Evolutionary conservation across 2,329 filamentous ascomycete species (phyloP).

Genomic region (Saccharata proteae): DNA sequence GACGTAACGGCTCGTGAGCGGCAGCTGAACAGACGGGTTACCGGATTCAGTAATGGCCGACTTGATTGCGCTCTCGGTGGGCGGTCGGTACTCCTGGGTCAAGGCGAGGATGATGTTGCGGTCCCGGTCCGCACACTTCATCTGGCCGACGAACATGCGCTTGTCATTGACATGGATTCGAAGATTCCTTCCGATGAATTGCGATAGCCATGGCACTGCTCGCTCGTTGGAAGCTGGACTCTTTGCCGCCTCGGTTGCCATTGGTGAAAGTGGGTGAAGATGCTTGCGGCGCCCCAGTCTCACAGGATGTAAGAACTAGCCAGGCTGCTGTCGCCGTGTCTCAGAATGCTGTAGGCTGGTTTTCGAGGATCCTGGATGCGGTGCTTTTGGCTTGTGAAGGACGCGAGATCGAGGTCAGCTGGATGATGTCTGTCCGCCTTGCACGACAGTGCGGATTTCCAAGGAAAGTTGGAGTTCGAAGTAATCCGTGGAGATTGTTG

Average conservation of each 20-base stretch:
- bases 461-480: no score
- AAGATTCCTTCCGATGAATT: slow-evolving; percentile 66
- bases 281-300: no score
- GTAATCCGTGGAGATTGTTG: no score
- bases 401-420: no score
- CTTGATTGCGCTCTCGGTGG: slow-evolving; percentile 35
- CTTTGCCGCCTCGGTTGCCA: neutral
- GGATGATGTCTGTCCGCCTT: no score
- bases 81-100: slow-evolving; percentile 81
- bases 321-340: no score
- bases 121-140: slow-evolving; percentile 94
- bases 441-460: no score
- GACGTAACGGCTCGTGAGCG: slow-evolving; percentile 76
- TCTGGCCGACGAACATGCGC: slow-evolving; percentile 76
- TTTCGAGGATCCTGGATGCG: no score
- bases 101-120: slow-evolving; percentile 76
- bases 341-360: no score
- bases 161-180: slow-evolving; percentile 70
- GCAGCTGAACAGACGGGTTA: slow-evolving; percentile 40
- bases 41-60: slow-evolving; percentile 20
- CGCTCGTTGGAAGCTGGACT: slow-evolving; percentile 38
- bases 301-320: no score
- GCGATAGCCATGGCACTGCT: slow-evolving; percentile 45
- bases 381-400: no score
- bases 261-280: no score